These are phyloP conservation scores for Monilinia polystroma DNA, from an alignment of 2,329 filamentous ascomycete genomes.

Conservation along the genomic window DNA sequence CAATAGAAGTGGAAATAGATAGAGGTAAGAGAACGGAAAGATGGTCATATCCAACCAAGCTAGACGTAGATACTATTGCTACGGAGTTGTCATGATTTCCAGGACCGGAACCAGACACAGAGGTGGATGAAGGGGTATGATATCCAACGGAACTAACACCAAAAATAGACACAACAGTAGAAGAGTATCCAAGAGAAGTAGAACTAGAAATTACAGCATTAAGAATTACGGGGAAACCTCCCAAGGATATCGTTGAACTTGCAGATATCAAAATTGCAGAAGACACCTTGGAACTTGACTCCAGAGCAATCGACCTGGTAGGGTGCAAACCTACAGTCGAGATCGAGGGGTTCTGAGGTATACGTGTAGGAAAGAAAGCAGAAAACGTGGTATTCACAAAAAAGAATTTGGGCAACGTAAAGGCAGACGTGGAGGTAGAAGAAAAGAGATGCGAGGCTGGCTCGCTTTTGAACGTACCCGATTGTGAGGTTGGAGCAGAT, in stretches of 20 bases:
- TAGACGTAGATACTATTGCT: slow-evolving; percentile 11
- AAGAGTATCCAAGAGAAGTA: slow-evolving; percentile 22
- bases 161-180: slow-evolving; percentile 4
- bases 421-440: slow-evolving; percentile 21
- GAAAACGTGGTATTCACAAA: slow-evolving; percentile 19
- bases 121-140: not conserved
- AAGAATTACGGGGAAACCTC: slow-evolving; percentile 2
- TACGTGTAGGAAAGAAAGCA: slow-evolving; percentile 8
- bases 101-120: not conserved
- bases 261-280: slow-evolving; percentile 14
- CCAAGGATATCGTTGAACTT: slow-evolving; percentile 20
- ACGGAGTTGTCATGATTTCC: slow-evolving; percentile 11
- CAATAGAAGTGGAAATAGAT: slow-evolving; percentile 13
- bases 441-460: slow-evolving; percentile 28
- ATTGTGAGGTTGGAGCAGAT: slow-evolving; percentile 23
- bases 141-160: slow-evolving; percentile 19
- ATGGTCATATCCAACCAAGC: slow-evolving; percentile 4
- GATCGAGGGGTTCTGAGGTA: slow-evolving; percentile 21
- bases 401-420: not conserved
- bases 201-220: slow-evolving; percentile 21
- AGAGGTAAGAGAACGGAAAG: not conserved
- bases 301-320: slow-evolving; percentile 1
- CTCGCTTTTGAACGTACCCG: slow-evolving; percentile 30
- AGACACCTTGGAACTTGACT: slow-evolving; percentile 6
- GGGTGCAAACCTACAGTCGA: slow-evolving; percentile 2